These are phyloP conservation scores for Globomyces sp. DNA, from an alignment of 371 early-diverging fungal species.

Conservation along the genomic window DNA sequence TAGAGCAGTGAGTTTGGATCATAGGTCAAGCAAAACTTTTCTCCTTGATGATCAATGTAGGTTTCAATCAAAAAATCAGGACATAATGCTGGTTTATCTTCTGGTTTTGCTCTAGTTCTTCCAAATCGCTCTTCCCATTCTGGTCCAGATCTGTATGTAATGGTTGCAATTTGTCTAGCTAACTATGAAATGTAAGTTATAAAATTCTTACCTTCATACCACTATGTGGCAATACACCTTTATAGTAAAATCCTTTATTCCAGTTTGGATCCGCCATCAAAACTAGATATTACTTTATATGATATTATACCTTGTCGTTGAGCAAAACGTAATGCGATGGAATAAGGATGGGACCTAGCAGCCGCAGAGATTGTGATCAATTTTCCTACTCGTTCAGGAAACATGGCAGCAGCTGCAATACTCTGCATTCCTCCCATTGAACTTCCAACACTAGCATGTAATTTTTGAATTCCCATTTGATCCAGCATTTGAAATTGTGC, in stretches of 20 bases:
- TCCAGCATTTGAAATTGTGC: conserved; percentile 88
- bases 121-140: conserved; percentile 97
- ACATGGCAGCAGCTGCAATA: conserved; percentile 75
- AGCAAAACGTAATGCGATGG: conserved; percentile 82
- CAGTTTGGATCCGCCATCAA: conserved; percentile 95
- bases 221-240: conserved; percentile 83
- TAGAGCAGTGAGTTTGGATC: conserved; percentile 93
- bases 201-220: conserved; percentile 82
- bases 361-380: conserved; percentile 86
- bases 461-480: conserved; percentile 69
- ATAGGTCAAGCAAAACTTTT: conserved; percentile 87
- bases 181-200: conserved; percentile 16
- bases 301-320: conserved; percentile 60
- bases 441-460: conserved; percentile 89
- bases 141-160: conserved; percentile 87
- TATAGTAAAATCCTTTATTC: conserved; percentile 91
- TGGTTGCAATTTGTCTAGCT: conserved; percentile 46
- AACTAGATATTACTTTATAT: conserved; percentile 41
- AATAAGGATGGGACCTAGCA: conserved; percentile 93
- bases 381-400: conserved; percentile 78
- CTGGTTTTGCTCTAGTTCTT: conserved; percentile 69
- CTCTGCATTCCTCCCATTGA: conserved; percentile 67
- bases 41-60: conserved; percentile 94
- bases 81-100: conserved; percentile 75
- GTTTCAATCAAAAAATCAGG: conserved; percentile 95